Base-by-base conservation (phyloP, 306 rosid genomes). In the Delonix regia region DNA sequence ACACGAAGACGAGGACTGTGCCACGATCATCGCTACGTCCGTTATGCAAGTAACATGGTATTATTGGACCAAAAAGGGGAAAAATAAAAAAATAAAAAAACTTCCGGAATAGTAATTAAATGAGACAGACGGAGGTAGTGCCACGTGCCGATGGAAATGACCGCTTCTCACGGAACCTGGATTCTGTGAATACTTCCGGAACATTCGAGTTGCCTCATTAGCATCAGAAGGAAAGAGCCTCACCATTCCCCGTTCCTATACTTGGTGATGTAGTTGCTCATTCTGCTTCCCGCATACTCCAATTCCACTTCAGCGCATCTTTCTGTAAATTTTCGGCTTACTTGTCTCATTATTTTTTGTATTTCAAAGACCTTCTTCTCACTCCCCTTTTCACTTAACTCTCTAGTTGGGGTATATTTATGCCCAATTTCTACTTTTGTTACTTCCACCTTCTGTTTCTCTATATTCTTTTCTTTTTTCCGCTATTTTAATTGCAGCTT, bases 131-230 rank as follows among this genome's bases (percentile, higher is more conserved):
- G 2, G 2, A 70, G 38, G 33, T 71, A 13, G 15, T 7, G 19
- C 59, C 68, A 67, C 64, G 27, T 64, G 59, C 69, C 10, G 0
- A 1, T 11, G 22, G 13, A 59, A 30, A 45, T 19, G 13, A 25
- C 2, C 24, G 13, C 45, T 36, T 4, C 5, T 60, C 27, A 9
- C 9, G 13, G 28, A 14, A 53, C 28, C 60, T 53, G 2, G 60
- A 51, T 6, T 24, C 24, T 51, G 1, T 22, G 9, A 53, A 80
- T 64, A 59, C 45, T 49, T 82, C 81, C 11, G 61, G 85, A 82
- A 28, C n/a, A 0, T 12, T 69, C 67, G 39, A 10, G 49, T 49
- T 4, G 15, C 30, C 3, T 64, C 49, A 6, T 55, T 14, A 9
- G 28, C 60, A 53, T 21, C 28, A 53, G 5, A n/a, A 55, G 0